Base-by-base conservation (phyloP, 2,329 filamentous ascomycete species). In the Hypoxylon sp. region DNA sequence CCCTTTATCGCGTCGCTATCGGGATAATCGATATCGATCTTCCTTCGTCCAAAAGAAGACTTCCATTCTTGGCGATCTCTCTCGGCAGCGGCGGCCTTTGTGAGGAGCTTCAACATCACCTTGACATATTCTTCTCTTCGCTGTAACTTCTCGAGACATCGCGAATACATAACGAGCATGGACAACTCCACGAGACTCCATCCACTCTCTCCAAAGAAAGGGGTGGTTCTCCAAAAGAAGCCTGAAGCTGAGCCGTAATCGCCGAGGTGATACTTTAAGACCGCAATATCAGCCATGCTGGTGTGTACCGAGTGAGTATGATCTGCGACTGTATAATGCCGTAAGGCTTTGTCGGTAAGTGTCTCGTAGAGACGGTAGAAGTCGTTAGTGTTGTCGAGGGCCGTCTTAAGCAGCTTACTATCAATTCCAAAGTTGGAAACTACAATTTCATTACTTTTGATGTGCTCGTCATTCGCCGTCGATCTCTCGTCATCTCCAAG, bases 141-240 rank as follows among this genome's bases (percentile, higher is more conserved):
- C 50, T 90, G 83, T 26, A 97, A 84, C 70, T 92, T 85, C 68
- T 91, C 90, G 26, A 99, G 83, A 75, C 94, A 98, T 50, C 87
- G 85, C 0, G 91, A 87, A 74, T 97, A 95, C 84, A 97, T 90
- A 67, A 92, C 87, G 5, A 98, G 84, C 85, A 97, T 91, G 0
- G 90, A 90, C 3, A 93, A 81, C 73, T 98, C 93, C 11, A 97
- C 82, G 0, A 89, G 81, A 55, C 85, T 88, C 94, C 95, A 98
- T 47, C 89, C 87, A 59, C 86, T 88, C 59, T 90, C 87, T 0
- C 90, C 90, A 70, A 95, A 97, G 65, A 92, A 91, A 0, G 90
- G 89, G 0, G 91, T 90, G 44, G 95, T 88, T 47, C 89, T 85
- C 71, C 90, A 86, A 71, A 99, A 95, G 72, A 91, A 94, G 0